phyloP scores from a whole-genome alignment of 768 basidiomycete species.

The Inosperma sp. region DNA sequence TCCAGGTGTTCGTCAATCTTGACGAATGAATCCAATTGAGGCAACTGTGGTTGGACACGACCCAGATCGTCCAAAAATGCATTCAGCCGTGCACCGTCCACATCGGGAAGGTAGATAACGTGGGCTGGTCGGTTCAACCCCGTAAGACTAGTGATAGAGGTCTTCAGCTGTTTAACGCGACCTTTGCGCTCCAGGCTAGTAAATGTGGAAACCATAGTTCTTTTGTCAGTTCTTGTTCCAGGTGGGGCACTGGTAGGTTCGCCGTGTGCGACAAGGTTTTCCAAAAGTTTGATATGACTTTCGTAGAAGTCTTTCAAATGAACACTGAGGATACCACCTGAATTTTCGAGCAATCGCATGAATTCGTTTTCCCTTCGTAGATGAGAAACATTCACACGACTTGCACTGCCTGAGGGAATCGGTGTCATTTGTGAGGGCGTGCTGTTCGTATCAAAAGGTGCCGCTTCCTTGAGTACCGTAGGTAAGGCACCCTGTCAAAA shows the following conservation, averaged over 20 bases:
- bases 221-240: constrained; percentile 68
- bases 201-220: constrained; percentile 59
- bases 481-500: no score
- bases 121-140: constrained; percentile 55
- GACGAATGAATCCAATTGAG: constrained; percentile 37
- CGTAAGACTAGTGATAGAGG: constrained; percentile 53
- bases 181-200: constrained; percentile 60
- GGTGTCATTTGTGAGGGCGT: background rate
- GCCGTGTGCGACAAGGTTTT: constrained; percentile 50
- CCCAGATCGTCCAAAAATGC: constrained; percentile 55
- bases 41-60: constrained; percentile 34
- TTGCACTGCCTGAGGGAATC: background rate
- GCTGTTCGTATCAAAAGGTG: background rate
- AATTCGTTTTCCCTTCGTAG: constrained; percentile 80
- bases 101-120: constrained; percentile 61
- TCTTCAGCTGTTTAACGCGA: constrained; percentile 66
- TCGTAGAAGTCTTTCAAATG: constrained; percentile 68
- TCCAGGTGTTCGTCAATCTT: constrained; percentile 52
- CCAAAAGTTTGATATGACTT: constrained; percentile 59
- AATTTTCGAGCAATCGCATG: constrained; percentile 55
- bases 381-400: constrained; percentile 64
- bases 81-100: constrained; percentile 49
- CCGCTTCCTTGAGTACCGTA: background rate
- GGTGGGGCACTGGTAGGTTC: constrained; percentile 67
- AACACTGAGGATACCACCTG: constrained; percentile 64